Evolutionary conservation across 2,329 filamentous ascomycete species (phyloP), one percentile per base, ranked within the genome.

Genomic region (Xylariaceae sp.): DNA sequence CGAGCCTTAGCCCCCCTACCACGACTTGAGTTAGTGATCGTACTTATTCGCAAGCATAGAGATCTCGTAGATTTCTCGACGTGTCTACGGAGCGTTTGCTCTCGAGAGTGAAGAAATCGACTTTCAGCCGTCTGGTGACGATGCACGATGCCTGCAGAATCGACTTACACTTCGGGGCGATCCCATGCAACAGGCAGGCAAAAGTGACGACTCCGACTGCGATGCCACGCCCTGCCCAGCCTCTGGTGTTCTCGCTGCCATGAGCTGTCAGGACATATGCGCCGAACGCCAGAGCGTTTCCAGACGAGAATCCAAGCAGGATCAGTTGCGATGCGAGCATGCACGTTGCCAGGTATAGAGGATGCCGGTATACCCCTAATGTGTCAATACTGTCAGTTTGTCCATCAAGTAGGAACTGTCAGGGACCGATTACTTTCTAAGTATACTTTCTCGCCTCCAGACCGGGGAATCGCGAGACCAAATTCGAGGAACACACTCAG

Each of bases 371-470:
- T 14, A 81, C 77, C 22, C 22, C 22, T 27, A 7, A 27, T 27
- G 4, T 27, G 22, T 27, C 22, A 27, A 27, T 5, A 27, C 22
- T 5, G 22, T 27, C 22, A 27, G 22, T 27, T 27, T 27, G 22
- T 27, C 7, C 22, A 27, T 27, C 22, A 27, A 5, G 7, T 7
- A 27, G 4, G 22, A 27, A 27, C 22, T 27, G 22, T 27, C 22
- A 5, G 22, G 22, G 22, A 27, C 22, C 22, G 22, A 27, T 27
- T 27, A n/a, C 77, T 72, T 59, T 85, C 82, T 12, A 85, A 76
- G 60, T 85, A 85, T 62, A 83, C 82, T 71, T 85, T 85, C 55
- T 85, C 81, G 17, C 82, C 82, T 12, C 82, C 82, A 12, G 78
- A 82, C 33, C 77, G 71, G 2, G 82, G 82, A 33, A 84, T 82